These are phyloP conservation scores for Hypoxylon sp. DNA, from an alignment of 2,329 filamentous ascomycete species.

Conservation along the genomic window DNA sequence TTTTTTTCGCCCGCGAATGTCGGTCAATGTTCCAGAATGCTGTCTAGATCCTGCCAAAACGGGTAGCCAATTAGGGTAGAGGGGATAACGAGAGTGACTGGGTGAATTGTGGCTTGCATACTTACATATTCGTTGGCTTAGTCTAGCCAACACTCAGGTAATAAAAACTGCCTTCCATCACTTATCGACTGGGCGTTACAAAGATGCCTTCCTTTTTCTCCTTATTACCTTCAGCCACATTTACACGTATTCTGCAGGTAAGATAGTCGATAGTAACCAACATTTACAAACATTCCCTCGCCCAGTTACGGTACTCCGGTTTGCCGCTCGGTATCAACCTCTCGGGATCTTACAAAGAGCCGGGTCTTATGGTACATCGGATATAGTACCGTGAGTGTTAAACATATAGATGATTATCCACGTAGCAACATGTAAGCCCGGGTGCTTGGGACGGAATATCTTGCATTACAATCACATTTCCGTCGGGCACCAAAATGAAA, in stretches of 20 bases:
- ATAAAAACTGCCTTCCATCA: slow-evolving; percentile 18
- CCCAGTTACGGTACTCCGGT: slow-evolving; percentile 2
- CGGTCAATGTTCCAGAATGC: slow-evolving; percentile 40
- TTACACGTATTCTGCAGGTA: slow-evolving; percentile 22
- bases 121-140: slow-evolving; percentile 18
- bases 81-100: slow-evolving; percentile 3
- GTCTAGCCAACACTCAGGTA: slow-evolving; percentile 14
- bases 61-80: slow-evolving; percentile 30
- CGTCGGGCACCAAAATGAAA: slow-evolving; percentile 5
- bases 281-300: slow-evolving; percentile 18
- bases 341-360: slow-evolving; percentile 2
- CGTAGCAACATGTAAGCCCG: slow-evolving; percentile 2
- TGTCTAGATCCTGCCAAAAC: slow-evolving; percentile 23
- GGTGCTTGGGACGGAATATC: slow-evolving; percentile 1
- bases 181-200: slow-evolving; percentile 25
- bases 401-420: background rate
- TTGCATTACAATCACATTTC: slow-evolving; percentile 12
- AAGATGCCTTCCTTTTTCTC: slow-evolving; percentile 17
- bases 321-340: background rate
- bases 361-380: background rate
- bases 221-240: slow-evolving; percentile 14
- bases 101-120: slow-evolving; percentile 41
- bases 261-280: slow-evolving; percentile 18
- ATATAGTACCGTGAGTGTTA: background rate
- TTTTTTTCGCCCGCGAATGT: slow-evolving; percentile 33